These are phyloP conservation scores for Capsella rubella DNA, from an alignment of 441 rosid species.

Conservation along the genomic window DNA sequence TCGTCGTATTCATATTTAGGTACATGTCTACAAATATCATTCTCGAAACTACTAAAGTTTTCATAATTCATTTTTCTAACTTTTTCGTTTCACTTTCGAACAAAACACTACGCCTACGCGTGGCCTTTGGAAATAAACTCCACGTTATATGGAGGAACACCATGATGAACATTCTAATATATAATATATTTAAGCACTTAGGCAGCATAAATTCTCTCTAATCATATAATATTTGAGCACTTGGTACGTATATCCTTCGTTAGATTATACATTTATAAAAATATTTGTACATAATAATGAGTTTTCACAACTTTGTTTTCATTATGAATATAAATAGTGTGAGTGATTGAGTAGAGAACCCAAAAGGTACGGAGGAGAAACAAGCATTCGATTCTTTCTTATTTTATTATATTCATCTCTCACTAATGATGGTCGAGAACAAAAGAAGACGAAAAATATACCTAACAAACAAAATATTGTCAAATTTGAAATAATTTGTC, in stretches of 20 bases:
- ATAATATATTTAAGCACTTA: conserved; percentile 31
- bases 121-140: conserved; percentile 24
- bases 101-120: conserved; percentile 25
- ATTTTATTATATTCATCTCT: conserved; percentile 27
- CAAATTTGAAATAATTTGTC: conserved; percentile 39
- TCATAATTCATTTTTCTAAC: conserved; percentile 28
- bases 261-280: conserved; percentile 1
- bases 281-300: conserved; percentile 18
- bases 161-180: conserved; percentile 27
- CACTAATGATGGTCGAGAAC: conserved; percentile 47
- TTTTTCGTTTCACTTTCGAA: conserved; percentile 17
- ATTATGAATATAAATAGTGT: conserved; percentile 3
- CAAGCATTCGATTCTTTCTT: conserved; percentile 45
- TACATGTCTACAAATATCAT: neutral
- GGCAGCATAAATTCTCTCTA: conserved; percentile 34
- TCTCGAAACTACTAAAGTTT: conserved; percentile 36
- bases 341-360: conserved; percentile 37
- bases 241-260: conserved; percentile 17
- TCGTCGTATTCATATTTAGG: conserved; percentile 1
- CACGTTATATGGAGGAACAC: conserved; percentile 41
- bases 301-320: neutral
- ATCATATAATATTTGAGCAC: conserved; percentile 13
- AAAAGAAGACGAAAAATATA: conserved; percentile 22
- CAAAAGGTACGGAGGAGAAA: conserved; percentile 48
- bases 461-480: conserved; percentile 34